These are phyloP conservation scores for Camellia japonica DNA, from an alignment of 148 eudicot genomes.

Conservation along the genomic window DNA sequence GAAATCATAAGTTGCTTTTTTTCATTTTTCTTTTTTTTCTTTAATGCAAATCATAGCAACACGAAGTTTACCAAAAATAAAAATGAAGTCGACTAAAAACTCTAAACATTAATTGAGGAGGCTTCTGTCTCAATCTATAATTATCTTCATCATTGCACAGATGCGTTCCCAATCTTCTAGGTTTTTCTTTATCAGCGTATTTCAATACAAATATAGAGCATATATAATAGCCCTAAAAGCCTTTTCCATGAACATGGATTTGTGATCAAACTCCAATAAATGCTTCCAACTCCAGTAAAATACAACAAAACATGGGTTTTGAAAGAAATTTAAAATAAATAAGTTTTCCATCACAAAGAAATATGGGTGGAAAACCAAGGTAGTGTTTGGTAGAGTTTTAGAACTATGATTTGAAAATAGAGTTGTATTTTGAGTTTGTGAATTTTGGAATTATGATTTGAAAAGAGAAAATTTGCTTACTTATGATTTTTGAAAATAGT, in stretches of 20 bases:
- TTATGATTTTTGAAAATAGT: too few relatives aligned
- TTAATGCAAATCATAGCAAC: not conserved
- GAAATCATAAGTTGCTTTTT: too few relatives aligned
- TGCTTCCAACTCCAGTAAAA: not conserved
- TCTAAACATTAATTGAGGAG: not conserved
- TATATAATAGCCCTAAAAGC: not conserved
- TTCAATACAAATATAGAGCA: not conserved
- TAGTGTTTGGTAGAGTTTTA: too few relatives aligned
- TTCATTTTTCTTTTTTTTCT: too few relatives aligned
- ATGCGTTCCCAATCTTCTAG: not conserved
- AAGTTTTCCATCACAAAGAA: not conserved
- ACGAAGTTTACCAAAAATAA: not conserved
- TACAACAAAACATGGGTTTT: not conserved
- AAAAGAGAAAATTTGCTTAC: too few relatives aligned
- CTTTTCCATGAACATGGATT: not conserved
- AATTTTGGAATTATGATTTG: too few relatives aligned
- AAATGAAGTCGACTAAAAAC: too few relatives aligned
- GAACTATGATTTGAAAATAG: too few relatives aligned
- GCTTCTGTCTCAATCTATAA: not conserved
- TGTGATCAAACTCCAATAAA: not conserved
- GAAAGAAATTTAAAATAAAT: not conserved
- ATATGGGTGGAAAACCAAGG: not conserved
- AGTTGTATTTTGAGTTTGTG: too few relatives aligned
- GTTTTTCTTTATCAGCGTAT: not conserved
- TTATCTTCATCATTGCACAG: not conserved